Base-by-base conservation (phyloP, 768 basidiomycete genomes). In the Asterophora parasitica region DNA sequence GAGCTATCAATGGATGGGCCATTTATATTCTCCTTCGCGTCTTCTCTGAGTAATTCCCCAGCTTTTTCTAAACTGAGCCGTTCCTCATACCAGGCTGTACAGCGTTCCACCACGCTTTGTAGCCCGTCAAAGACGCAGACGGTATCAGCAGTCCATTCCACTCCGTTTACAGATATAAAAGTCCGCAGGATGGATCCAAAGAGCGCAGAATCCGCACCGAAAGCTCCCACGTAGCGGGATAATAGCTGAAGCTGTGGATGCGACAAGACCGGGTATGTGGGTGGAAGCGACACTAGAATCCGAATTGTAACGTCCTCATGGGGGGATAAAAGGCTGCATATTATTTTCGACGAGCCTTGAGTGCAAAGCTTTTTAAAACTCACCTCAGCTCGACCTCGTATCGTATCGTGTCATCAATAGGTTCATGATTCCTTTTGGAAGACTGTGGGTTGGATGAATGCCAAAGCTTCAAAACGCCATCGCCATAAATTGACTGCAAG, bases 61-160 rank as follows among this genome's bases (percentile, higher is more conserved):
- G 70, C 76, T 33, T 72, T 79, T 43, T 79, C 80, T 19, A 64
- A 68, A 56, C 69, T 80, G 19, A 85, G 66, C 13, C 73, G 80
- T n/a, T 82, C 79, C 50, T 76, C 75, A 54, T 89, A 86, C 91
- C 91, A 93, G 32, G 60, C 57, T 17, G 73, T 68, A 52, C 83
- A 85, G 12, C 71, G 69, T 39, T 91, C 88, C 26, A 85, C 63
- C 8, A 88, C 78, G 56, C 72, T 81, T 64, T 92, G 88, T 20
- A 93, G 64, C 9, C 92, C 92, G 53, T 94, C 92, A 59, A 92
- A 94, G 10, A 93, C 85, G 53, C 88, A 91, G 13, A 92, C 83
- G 1, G 71, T 73, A 26, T 83, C 89, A 17, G 77, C 70, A 2
- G 72, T 69, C 81, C 86, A 94, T 53, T 90, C 85, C n/a, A 89